Conservation (phyloP, 192 early-diverging fungal genomes). For the Coemansia sp. region DNA sequence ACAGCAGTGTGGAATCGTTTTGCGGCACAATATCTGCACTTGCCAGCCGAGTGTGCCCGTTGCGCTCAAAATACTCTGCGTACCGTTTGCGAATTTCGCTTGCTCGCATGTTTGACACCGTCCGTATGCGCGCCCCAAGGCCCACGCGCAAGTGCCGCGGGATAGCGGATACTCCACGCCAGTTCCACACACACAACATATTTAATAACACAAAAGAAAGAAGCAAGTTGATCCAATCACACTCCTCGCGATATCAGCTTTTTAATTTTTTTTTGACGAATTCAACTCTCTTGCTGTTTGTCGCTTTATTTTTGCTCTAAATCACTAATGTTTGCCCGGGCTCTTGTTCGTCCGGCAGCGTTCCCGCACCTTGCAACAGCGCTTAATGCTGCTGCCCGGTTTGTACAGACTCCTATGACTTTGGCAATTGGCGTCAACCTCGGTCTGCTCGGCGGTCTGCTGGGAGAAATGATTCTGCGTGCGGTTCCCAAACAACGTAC, state of each 20-base stretch:
- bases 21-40: conserved; percentile 89
- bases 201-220: too few relatives aligned
- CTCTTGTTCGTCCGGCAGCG: conserved; percentile 20
- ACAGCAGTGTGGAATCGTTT: conserved; percentile 92
- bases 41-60: conserved; percentile 67
- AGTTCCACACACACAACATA: conserved; percentile 1
- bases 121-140: neutral
- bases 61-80: conserved; percentile 75
- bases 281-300: neutral
- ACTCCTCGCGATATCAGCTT: neutral
- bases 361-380: conserved; percentile 21
- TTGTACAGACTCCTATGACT: conserved; percentile 15
- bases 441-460: conserved; percentile 47
- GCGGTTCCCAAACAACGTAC: conserved; percentile 94
- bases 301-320: neutral
- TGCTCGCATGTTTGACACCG: conserved; percentile 49
- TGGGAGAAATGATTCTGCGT: conserved; percentile 64
- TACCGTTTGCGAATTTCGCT: conserved; percentile 81
- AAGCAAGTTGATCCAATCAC: too few relatives aligned
- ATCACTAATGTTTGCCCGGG: conserved; percentile 18
- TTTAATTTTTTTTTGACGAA: neutral
- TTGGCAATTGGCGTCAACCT: conserved; percentile 25
- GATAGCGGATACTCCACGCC: neutral
- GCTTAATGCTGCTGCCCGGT: conserved; percentile 6
- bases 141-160: neutral